These are phyloP conservation scores for Leucogyrophana mollusca DNA, from an alignment of 768 basidiomycete genomes.

Conservation along the genomic window DNA sequence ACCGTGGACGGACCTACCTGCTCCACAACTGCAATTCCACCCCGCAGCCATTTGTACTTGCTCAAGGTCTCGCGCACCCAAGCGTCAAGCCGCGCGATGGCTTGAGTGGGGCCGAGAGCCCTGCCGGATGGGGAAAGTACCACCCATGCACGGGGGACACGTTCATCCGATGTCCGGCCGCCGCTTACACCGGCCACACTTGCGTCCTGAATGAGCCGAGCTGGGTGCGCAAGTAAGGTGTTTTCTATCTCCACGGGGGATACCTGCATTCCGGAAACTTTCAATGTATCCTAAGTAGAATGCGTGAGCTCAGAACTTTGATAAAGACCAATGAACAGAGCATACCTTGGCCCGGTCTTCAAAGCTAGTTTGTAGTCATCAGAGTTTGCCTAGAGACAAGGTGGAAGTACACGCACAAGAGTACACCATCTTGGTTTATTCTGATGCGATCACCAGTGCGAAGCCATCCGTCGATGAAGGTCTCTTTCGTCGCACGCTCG, in stretches of 20 bases:
- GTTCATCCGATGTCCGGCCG: slow-evolving; percentile 69
- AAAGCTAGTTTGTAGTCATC: slow-evolving; percentile 42
- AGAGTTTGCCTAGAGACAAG: not conserved
- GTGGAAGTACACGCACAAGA: slow-evolving; percentile 50
- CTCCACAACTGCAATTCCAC: slow-evolving; percentile 65
- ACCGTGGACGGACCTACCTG: slow-evolving; percentile 42
- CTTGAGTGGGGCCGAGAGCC: slow-evolving; percentile 39
- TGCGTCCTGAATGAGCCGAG: slow-evolving; percentile 59
- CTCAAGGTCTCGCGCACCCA: slow-evolving; percentile 68
- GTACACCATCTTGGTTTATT: slow-evolving; percentile 56
- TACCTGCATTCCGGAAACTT: slow-evolving; percentile 78
- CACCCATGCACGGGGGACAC: slow-evolving; percentile 76
- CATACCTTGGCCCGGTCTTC: slow-evolving; percentile 74
- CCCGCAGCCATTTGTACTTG: slow-evolving; percentile 75
- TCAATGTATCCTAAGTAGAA: slow-evolving; percentile 78
- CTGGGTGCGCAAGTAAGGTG: slow-evolving; percentile 59
- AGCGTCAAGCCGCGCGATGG: slow-evolving; percentile 46
- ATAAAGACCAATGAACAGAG: too few relatives aligned
- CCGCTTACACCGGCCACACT: slow-evolving; percentile 75
- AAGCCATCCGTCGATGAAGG: slow-evolving; percentile 72
- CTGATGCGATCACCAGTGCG: slow-evolving; percentile 71
- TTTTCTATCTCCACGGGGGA: slow-evolving; percentile 80
- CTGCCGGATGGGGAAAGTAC: slow-evolving; percentile 60
- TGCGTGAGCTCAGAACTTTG: too few relatives aligned
- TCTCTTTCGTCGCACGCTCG: slow-evolving; percentile 59